Percentiles rank a stretch among this genome's conserved stretches.
phyloP scores from a whole-genome alignment of 768 basidiomycete species.

The Daedalea quercina region DNA sequence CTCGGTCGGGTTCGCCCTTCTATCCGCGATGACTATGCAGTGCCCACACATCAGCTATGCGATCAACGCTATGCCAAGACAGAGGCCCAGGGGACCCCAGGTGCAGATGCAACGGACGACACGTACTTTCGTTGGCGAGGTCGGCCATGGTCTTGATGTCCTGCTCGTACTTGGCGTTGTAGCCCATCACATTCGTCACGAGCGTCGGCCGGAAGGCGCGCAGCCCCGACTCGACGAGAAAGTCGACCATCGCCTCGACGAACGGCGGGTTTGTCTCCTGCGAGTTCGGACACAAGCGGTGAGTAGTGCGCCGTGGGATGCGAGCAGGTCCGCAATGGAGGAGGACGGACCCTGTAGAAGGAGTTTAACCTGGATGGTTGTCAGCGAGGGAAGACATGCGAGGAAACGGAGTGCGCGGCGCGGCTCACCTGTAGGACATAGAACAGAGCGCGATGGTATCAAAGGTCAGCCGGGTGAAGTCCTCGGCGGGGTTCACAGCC shows the following conservation, averaged over 20 bases:
- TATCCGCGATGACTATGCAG: conserved; percentile 32
- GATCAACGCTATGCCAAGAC: no score
- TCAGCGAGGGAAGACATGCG: neutral
- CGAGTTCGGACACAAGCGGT: neutral
- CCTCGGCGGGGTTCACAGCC: conserved; percentile 36
- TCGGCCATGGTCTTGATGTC: conserved; percentile 36
- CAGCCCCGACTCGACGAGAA: conserved; percentile 30
- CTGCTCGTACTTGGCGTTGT: conserved; percentile 32
- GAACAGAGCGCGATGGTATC: conserved; percentile 41
- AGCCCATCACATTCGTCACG: conserved; percentile 29
- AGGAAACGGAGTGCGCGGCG: neutral
- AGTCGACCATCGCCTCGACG: conserved; percentile 33
- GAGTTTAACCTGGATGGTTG: conserved; percentile 33
- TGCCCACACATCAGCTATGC: neutral
- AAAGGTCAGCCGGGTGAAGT: conserved; percentile 42
- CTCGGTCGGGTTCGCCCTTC: conserved; percentile 30
- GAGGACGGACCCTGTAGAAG: conserved; percentile 30
- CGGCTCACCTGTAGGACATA: conserved; percentile 31
- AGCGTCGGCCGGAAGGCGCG: conserved; percentile 30
- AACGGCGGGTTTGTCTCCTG: conserved; percentile 33
- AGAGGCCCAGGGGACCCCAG: no score
- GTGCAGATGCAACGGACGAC: no score
- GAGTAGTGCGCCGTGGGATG: neutral
- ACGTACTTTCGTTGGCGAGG: conserved; percentile 34
- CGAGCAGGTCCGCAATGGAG: neutral